Conservation (phyloP, 2,329 filamentous ascomycete species). For the Venturiaceae sp. region DNA sequence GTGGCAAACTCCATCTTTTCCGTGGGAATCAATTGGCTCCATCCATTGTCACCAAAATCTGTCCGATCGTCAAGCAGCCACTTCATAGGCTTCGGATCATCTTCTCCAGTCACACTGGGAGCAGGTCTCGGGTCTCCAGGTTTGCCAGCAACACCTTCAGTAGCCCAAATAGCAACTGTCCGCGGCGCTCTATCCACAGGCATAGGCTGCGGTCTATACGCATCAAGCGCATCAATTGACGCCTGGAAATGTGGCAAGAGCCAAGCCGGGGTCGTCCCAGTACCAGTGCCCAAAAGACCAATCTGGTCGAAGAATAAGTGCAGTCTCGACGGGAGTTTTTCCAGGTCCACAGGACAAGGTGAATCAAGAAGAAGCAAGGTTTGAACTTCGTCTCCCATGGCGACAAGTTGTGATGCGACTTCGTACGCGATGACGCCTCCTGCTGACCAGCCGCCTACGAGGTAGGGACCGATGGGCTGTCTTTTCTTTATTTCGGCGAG, state of each 20-base stretch:
- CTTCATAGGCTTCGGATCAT: slow-evolving; percentile 37
- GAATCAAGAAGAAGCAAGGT: slow-evolving; percentile 20
- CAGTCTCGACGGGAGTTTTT: slow-evolving; percentile 50
- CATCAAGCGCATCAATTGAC: slow-evolving; percentile 36
- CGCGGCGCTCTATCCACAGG: slow-evolving; percentile 32
- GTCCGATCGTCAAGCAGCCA: slow-evolving; percentile 38
- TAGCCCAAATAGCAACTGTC: slow-evolving; percentile 37
- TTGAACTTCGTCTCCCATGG: slow-evolving; percentile 15
- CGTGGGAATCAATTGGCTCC: slow-evolving; percentile 33
- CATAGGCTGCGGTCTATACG: slow-evolving; percentile 26
- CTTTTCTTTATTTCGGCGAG: slow-evolving; percentile 36
- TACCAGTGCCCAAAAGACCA: slow-evolving; percentile 32
- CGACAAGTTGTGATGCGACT: slow-evolving; percentile 15
- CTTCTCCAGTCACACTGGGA: slow-evolving; percentile 26
- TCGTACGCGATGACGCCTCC: slow-evolving; percentile 59
- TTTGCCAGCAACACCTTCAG: slow-evolving; percentile 31
- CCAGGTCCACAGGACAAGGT: slow-evolving; percentile 31
- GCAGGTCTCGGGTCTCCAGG: slow-evolving; percentile 22
- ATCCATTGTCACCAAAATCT: slow-evolving; percentile 37
- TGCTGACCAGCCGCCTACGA: slow-evolving; percentile 65
- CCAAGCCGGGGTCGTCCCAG: slow-evolving; percentile 32
- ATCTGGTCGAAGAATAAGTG: slow-evolving; percentile 39
- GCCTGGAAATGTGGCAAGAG: slow-evolving; percentile 42
- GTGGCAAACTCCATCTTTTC: too few relatives aligned
- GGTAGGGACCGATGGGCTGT: slow-evolving; percentile 47